These are phyloP conservation scores for Sporothrix brasiliensis DNA, from an alignment of 2,329 filamentous ascomycete genomes.

Conservation along the genomic window DNA sequence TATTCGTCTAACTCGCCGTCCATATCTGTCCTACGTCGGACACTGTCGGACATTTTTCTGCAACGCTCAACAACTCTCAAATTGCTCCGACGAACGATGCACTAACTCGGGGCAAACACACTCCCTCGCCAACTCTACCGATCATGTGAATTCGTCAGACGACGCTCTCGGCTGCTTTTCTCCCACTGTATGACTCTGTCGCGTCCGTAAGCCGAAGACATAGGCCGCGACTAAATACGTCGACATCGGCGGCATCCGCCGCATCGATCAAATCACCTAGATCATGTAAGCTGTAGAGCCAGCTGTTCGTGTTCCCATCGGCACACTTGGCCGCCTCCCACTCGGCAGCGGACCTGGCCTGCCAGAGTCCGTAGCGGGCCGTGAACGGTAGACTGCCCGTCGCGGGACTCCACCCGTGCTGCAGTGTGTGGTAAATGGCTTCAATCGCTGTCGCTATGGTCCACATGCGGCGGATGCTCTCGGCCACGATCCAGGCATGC, in stretches of 20 bases:
- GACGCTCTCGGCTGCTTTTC: background rate
- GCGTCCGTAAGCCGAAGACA: background rate
- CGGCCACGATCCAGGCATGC: conserved; percentile 42
- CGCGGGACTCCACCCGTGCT: conserved; percentile 36
- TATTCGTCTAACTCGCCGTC: no score
- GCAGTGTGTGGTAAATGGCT: conserved; percentile 37
- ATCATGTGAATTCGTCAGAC: background rate
- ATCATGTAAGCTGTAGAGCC: background rate
- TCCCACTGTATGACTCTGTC: background rate
- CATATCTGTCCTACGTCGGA: no score
- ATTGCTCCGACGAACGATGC: no score
- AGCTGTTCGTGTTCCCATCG: background rate
- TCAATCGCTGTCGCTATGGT: conserved; percentile 36
- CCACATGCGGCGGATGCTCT: conserved; percentile 42
- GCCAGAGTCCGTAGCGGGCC: conserved; percentile 40
- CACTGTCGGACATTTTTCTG: no score
- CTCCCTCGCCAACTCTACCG: background rate
- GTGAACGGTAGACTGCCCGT: conserved; percentile 39
- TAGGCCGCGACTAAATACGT: conserved; percentile 3
- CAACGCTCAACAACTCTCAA: no score
- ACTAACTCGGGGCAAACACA: no score
- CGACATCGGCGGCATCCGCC: background rate
- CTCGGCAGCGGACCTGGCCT: conserved; percentile 36
- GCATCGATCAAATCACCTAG: background rate
- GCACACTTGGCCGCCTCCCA: conserved; percentile 35